Evolutionary conservation across 2,329 filamentous ascomycete species (phyloP).

Genomic region (Trichoderma harzianum): DNA sequence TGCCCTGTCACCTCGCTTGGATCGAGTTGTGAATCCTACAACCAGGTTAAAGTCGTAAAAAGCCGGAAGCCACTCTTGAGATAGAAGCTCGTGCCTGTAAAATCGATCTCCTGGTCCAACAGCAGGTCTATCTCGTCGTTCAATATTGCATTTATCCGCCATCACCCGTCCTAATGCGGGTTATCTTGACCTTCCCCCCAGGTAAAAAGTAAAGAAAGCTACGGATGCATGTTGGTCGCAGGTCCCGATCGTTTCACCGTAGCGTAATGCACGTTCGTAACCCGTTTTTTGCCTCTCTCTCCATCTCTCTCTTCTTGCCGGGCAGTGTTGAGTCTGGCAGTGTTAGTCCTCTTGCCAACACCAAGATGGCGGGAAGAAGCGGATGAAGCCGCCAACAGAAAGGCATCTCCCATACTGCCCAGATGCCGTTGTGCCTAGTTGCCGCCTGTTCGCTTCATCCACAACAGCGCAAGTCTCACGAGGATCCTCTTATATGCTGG

Average conservation of each 20-base stretch:
- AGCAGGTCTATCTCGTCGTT: background rate
- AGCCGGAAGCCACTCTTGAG: background rate
- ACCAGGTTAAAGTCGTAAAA: background rate
- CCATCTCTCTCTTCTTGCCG: background rate
- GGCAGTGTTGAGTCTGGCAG: background rate
- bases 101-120: background rate
- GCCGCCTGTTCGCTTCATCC: background rate
- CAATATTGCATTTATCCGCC: background rate
- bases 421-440: slow-evolving; percentile 5
- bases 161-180: background rate
- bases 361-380: slow-evolving; percentile 2
- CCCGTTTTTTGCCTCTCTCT: background rate
- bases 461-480: background rate
- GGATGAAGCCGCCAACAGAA: slow-evolving; percentile 18
- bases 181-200: background rate
- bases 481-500: background rate
- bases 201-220: background rate
- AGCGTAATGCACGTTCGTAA: background rate
- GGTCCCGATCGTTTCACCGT: background rate
- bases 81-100: background rate
- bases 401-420: background rate
- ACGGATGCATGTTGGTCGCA: background rate
- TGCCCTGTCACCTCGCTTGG: background rate
- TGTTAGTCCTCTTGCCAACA: slow-evolving; percentile 13
- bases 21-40: background rate